These are phyloP conservation scores for Diplogelasinospora grovesii DNA, from an alignment of 495 filamentous ascomycete species.

Conservation along the genomic window DNA sequence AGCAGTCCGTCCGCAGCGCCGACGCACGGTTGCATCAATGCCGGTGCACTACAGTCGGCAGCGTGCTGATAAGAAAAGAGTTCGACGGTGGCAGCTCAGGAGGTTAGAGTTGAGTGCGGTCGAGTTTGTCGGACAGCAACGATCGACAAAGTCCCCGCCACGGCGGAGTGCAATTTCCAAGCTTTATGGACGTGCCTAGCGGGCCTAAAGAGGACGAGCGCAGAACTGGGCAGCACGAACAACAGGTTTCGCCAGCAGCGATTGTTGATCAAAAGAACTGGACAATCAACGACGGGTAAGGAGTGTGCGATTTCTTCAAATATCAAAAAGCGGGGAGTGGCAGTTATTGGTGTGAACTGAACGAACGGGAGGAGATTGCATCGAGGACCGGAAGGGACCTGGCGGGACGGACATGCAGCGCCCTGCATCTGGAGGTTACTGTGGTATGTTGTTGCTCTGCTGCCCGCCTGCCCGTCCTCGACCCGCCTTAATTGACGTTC, in stretches of 20 bases:
- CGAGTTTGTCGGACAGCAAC: slow-evolving; percentile 16
- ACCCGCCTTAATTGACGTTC: no score
- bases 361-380: no score
- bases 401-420: no score
- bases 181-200: slow-evolving; percentile 8
- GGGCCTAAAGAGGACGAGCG: slow-evolving; percentile 5
- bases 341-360: no score
- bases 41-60: not conserved
- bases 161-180: slow-evolving; percentile 29
- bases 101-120: slow-evolving; percentile 2
- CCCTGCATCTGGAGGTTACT: no score
- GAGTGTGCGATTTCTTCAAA: no score
- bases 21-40: slow-evolving; percentile 1
- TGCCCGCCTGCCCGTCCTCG: no score
- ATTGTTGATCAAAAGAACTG: no score
- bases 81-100: not conserved
- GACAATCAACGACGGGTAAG: no score
- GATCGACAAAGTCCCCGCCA: slow-evolving; percentile 28
- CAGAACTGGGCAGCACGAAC: not conserved
- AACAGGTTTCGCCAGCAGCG: not conserved
- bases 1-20: not conserved
- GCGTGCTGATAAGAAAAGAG: not conserved
- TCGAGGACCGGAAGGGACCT: no score
- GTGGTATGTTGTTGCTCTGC: no score
- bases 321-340: no score